Evolutionary conservation across 768 basidiomycete genomes (phyloP).

Genomic region (Terana coerulea): DNA sequence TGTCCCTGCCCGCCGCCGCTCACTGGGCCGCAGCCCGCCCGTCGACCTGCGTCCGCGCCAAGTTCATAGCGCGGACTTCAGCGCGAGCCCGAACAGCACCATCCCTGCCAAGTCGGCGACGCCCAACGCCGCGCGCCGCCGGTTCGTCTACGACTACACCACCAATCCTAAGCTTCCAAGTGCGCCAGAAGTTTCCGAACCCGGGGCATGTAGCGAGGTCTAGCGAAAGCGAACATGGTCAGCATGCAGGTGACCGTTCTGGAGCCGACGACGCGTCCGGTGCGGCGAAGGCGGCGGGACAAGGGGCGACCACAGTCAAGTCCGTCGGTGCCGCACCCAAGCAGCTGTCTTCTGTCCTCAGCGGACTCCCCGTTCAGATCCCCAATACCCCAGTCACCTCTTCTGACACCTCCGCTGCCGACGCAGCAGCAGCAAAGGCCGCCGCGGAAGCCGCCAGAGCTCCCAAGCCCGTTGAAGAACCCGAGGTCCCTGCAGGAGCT

Average conservation of each 20-base stretch:
- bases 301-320: not conserved
- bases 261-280: constrained; percentile 1
- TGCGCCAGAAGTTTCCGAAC: no score
- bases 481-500: not conserved
- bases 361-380: constrained; percentile 1
- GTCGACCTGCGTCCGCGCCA: not conserved
- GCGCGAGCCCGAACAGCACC: constrained; percentile 7
- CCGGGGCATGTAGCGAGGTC: no score
- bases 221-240: no score
- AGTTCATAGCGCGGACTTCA: constrained; percentile 11
- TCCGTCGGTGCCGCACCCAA: constrained; percentile 6
- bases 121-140: not conserved
- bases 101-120: not conserved
- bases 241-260: no score
- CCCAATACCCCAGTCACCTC: not conserved
- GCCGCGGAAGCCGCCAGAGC: not conserved
- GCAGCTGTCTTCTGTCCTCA: not conserved
- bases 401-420: not conserved
- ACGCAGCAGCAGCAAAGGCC: not conserved
- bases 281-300: not conserved
- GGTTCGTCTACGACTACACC: not conserved
- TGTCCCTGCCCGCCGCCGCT: not conserved
- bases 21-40: no score
- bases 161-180: no score
- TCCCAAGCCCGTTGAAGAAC: not conserved